Evolutionary conservation across 2,329 filamentous ascomycete species (phyloP).

Genomic region (Cladosporium velox): DNA sequence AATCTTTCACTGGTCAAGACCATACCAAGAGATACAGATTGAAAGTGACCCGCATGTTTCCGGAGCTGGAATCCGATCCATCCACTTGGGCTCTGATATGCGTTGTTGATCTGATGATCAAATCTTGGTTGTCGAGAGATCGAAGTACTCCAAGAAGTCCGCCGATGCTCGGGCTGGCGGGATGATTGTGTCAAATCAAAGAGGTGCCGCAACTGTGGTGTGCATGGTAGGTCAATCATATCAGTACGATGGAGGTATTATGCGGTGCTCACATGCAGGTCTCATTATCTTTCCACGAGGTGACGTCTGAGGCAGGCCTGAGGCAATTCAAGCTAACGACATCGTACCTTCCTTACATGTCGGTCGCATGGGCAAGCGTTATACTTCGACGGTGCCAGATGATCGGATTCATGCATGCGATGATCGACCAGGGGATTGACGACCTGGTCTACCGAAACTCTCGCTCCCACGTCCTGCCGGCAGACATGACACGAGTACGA

Average conservation of each 20-base stretch:
- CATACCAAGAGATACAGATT: constrained; percentile 1
- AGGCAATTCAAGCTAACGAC: background rate
- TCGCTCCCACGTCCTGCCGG: background rate
- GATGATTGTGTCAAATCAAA: background rate
- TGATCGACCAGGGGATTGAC: constrained; percentile 10
- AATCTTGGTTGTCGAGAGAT: constrained; percentile 4
- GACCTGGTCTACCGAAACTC: background rate
- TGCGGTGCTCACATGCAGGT: background rate
- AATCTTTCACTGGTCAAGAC: background rate
- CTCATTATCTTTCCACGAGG: background rate
- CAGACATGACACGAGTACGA: constrained; percentile 1
- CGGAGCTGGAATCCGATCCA: background rate
- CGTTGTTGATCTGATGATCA: constrained; percentile 8
- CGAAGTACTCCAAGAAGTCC: background rate
- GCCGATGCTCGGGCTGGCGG: background rate
- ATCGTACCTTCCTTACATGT: background rate
- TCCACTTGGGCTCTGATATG: constrained; percentile 3
- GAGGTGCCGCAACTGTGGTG: background rate
- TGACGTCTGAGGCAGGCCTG: background rate
- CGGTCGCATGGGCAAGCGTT: constrained; percentile 1
- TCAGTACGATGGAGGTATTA: background rate
- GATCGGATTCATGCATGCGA: constrained; percentile 1
- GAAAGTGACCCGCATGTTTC: background rate
- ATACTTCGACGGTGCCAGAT: background rate
- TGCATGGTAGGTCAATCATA: background rate